Conservation (phyloP, 2,329 filamentous ascomycete genomes). For the Fusarium buxicola region DNA sequence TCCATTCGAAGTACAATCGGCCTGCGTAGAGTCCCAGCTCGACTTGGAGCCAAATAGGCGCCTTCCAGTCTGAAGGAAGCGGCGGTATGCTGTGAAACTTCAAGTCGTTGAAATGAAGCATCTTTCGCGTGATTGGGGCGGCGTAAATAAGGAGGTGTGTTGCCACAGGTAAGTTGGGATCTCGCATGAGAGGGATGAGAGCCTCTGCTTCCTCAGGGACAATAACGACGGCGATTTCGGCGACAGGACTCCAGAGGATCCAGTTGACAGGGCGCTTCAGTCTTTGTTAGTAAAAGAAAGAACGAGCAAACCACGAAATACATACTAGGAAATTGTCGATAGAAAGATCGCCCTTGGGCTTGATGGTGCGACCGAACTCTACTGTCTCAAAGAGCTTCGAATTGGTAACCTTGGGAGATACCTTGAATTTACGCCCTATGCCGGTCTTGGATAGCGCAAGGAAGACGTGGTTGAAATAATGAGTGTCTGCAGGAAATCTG, state of each 20-base stretch:
- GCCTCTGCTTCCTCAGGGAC: constrained; percentile 71
- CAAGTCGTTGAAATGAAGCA: constrained; percentile 69
- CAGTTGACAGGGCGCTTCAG: constrained; percentile 65
- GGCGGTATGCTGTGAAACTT: constrained; percentile 64
- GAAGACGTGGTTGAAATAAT: constrained; percentile 54
- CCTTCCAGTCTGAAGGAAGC: constrained; percentile 56
- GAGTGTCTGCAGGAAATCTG: constrained; percentile 51
- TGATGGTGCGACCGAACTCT: constrained; percentile 42
- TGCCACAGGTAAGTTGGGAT: constrained; percentile 1
- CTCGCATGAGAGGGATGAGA: constrained; percentile 59
- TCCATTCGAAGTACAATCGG: constrained; percentile 67
- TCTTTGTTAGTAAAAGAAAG: constrained; percentile 11
- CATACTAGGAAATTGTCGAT: constrained; percentile 42
- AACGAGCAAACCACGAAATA: not conserved
- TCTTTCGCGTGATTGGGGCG: constrained; percentile 59
- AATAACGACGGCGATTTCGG: constrained; percentile 64
- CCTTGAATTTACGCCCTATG: constrained; percentile 51
- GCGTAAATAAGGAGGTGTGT: constrained; percentile 64
- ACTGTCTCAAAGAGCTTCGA: constrained; percentile 49
- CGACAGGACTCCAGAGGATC: constrained; percentile 65
- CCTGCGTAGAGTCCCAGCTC: constrained; percentile 72
- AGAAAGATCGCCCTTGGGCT: constrained; percentile 32
- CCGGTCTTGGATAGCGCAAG: constrained; percentile 44
- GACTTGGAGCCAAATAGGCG: constrained; percentile 65
- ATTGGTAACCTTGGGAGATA: constrained; percentile 32